These are phyloP conservation scores for Xylaria multiplex DNA, from an alignment of 2,329 filamentous ascomycete species.

Conservation along the genomic window DNA sequence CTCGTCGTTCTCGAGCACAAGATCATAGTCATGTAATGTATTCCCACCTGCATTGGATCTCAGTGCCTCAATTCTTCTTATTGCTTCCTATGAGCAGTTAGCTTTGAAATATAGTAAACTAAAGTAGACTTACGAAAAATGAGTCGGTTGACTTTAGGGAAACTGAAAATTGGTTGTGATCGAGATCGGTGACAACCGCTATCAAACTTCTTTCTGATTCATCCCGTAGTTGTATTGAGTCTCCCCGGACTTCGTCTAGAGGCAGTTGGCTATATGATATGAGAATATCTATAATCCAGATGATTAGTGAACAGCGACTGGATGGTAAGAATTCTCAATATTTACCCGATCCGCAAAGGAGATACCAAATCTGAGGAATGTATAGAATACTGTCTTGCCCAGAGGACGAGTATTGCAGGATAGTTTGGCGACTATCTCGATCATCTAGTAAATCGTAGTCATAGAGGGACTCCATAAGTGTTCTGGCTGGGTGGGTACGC, in stretches of 20 bases:
- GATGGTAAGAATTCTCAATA: neutral
- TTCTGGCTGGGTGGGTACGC: constrained; percentile 19
- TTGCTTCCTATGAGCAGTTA: constrained; percentile 10
- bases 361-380: constrained; percentile 27
- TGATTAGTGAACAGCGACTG: neutral
- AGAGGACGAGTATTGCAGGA: neutral
- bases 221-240: constrained; percentile 15
- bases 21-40: constrained; percentile 15
- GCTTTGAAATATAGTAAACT: neutral
- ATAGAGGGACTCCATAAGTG: constrained; percentile 31
- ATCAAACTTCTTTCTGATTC: constrained; percentile 19
- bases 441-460: constrained; percentile 25
- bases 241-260: constrained; percentile 8
- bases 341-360: constrained; percentile 28
- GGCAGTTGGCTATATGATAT: constrained; percentile 28
- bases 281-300: constrained; percentile 9
- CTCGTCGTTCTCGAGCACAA: constrained; percentile 24
- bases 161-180: constrained; percentile 21
- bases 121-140: constrained; percentile 16
- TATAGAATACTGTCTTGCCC: constrained; percentile 17
- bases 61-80: constrained; percentile 11
- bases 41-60: constrained; percentile 20
- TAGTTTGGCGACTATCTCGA: constrained; percentile 17
- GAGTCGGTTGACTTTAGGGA: constrained; percentile 26
- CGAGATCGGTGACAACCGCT: constrained; percentile 28